Base-by-base conservation (phyloP, 805 yeast species). In the Helenozyma rhizophorensis region DNA sequence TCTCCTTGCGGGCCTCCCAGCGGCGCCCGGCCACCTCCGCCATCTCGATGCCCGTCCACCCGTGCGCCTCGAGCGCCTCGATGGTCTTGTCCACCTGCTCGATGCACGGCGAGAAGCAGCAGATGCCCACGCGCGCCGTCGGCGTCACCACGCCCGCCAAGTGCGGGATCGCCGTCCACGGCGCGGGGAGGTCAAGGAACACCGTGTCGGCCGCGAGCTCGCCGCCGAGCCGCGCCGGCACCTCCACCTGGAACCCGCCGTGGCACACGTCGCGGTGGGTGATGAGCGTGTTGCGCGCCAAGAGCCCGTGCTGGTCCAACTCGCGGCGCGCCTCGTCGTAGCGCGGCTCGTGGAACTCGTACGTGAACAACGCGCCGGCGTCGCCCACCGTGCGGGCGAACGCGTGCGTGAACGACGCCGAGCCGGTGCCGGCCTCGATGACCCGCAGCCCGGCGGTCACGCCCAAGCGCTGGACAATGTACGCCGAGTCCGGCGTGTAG, bases 341-440 rank as follows among this genome's bases (percentile, higher is more conserved):
- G 40, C 99, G 70, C 4, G 82, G 81, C 51, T 83, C 82, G 55
- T 93, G 98, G 58, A 89, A 93, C 58, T 93, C 99, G 58, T 74
- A 93, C 6, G 96, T 81, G 65, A 74, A 90, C 2, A 93, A 64
- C 21, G 65, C 67, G 1, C 96, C 95, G 1, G 48, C 50, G 1
- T 42, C 40, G 2, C 76, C 76, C 2, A 84, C 80, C 0, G 93
- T 77, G 49, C 99, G 74, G 2, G 95, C 83, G 56, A 93, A 76
- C 0, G 96, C 81, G 60, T 93, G 99, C 3, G 96, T 83, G 52
- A 93, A 86, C 1, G 96, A 87, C 0, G 94, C 99, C 6, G 96
- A 84, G 0, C 98, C 99, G 0, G 99, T 93, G 23, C 99, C 99
- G 1, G 97, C 96, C 62, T 93, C 99, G 28, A 93, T 81, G 9